A percentile compares a stretch with the other conserved stretches of the same genome.
These are phyloP conservation scores for Viola pubescens DNA, from an alignment of 441 rosid species.

Conservation along the genomic window DNA sequence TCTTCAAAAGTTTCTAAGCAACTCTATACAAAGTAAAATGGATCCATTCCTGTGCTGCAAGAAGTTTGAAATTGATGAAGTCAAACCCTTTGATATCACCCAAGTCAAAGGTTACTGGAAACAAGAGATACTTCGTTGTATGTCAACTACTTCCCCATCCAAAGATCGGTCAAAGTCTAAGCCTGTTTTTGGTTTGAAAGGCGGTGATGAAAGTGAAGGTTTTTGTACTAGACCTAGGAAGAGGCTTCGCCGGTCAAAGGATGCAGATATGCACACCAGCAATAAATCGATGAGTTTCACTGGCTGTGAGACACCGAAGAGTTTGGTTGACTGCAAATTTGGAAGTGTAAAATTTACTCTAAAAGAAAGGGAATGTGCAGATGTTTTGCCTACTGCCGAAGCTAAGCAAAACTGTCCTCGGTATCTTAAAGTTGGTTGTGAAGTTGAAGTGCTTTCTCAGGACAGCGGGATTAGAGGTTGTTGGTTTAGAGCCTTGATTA, in stretches of 20 bases:
- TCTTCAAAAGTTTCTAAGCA: conserved; percentile 39
- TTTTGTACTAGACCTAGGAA: conserved; percentile 34
- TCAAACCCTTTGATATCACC: conserved; percentile 57
- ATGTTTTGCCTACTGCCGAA: conserved; percentile 14
- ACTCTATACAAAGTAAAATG: conserved; percentile 21
- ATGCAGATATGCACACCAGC: conserved; percentile 13
- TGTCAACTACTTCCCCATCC: conserved; percentile 23
- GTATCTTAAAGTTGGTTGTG: conserved; percentile 41
- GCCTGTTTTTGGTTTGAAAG: conserved; percentile 20
- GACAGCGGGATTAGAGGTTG: conserved; percentile 88
- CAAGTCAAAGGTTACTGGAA: conserved; percentile 70
- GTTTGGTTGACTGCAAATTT: conserved; percentile 16
- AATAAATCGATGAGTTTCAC: conserved; percentile 15
- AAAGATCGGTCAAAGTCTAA: conserved; percentile 21
- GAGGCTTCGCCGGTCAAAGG: conserved; percentile 32
- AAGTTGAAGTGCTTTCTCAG: conserved; percentile 67
- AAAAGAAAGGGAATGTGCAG: conserved; percentile 20
- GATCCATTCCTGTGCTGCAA: conserved; percentile 55
- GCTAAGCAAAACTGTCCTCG: conserved; percentile 18
- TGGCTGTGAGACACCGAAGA: conserved; percentile 11
- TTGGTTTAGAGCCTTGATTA: conserved; percentile 64
- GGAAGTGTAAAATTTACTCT: conserved; percentile 14
- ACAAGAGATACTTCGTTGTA: conserved; percentile 44
- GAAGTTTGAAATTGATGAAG: conserved; percentile 44
- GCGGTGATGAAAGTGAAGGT: conserved; percentile 16